phyloP scores from a whole-genome alignment of 208 protist genomes.

The Leptomonas pyrrhocoris region DNA sequence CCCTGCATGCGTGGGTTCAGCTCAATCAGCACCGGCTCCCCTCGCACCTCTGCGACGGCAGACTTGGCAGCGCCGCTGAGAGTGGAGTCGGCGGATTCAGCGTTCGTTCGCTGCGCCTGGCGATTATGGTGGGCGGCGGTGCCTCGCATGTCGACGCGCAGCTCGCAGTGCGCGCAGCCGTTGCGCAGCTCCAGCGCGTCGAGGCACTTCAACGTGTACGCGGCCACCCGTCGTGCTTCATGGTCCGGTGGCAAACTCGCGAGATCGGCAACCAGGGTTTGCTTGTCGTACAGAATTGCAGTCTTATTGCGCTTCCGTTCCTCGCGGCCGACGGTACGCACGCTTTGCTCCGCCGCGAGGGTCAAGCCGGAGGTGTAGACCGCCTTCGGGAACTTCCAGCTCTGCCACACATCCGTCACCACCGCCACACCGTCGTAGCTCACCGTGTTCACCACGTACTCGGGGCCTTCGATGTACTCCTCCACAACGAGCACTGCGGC shows the following conservation, averaged over 20 bases:
- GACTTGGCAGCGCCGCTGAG: not conserved
- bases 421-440: slow-evolving; percentile 71
- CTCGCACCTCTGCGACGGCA: not conserved
- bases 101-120: not conserved
- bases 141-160: slow-evolving; percentile 71
- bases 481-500: slow-evolving; percentile 71
- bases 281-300: slow-evolving; percentile 77
- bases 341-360: slow-evolving; percentile 28
- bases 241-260: slow-evolving; percentile 36
- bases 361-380: slow-evolving; percentile 54
- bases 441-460: slow-evolving; percentile 88
- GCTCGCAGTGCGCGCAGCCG: slow-evolving; percentile 83
- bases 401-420: slow-evolving; percentile 89
- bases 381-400: slow-evolving; percentile 70
- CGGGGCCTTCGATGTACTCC: slow-evolving; percentile 87
- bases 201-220: slow-evolving; percentile 78
- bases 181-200: slow-evolving; percentile 76
- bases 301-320: slow-evolving; percentile 34
- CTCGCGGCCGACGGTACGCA: slow-evolving; percentile 10
- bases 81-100: not conserved
- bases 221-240: slow-evolving; percentile 62
- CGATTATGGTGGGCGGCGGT: slow-evolving; percentile 16
- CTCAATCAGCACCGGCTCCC: slow-evolving; percentile 85
- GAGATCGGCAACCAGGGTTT: slow-evolving; percentile 66
- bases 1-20: slow-evolving; percentile 87